Percentiles rank a stretch among this genome's conserved stretches.
These are phyloP conservation scores for Ballota nigra DNA, from an alignment of 257 asterid genomes.

Conservation along the genomic window DNA sequence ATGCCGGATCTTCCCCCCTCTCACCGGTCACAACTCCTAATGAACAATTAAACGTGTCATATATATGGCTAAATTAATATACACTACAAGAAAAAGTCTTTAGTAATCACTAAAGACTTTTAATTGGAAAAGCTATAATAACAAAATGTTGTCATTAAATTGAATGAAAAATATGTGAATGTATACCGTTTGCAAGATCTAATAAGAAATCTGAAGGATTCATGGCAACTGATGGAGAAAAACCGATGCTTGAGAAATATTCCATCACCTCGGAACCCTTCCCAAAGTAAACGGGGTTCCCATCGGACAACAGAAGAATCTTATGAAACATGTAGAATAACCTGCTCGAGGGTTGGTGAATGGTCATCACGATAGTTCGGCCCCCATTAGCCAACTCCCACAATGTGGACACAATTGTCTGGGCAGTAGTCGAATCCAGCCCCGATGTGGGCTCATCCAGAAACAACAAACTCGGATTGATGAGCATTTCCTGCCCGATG, in stretches of 20 bases:
- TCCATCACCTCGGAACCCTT: conserved; percentile 45
- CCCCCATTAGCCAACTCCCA: conserved; percentile 60
- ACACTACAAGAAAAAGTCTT: too few relatives aligned
- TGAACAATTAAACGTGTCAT: not conserved
- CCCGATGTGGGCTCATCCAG: conserved; percentile 90
- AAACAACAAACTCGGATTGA: conserved; percentile 65
- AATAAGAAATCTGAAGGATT: conserved; percentile 81
- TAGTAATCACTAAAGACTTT: too few relatives aligned
- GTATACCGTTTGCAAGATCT: conserved; percentile 76
- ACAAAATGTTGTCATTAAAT: too few relatives aligned
- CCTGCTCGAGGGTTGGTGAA: conserved; percentile 83
- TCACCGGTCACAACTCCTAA: conserved; percentile 31
- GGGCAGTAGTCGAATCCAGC: conserved; percentile 76
- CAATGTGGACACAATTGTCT: conserved; percentile 56
- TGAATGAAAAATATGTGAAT: not conserved
- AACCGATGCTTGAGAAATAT: conserved; percentile 53
- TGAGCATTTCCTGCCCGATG: conserved; percentile 81
- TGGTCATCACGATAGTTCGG: conserved; percentile 64
- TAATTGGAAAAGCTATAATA: too few relatives aligned
- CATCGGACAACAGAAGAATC: conserved; percentile 63
- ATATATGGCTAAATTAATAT: too few relatives aligned
- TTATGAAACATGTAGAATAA: conserved; percentile 69
- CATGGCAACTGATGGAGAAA: conserved; percentile 51
- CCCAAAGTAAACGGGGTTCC: conserved; percentile 63
- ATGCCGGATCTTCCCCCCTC: conserved; percentile 30